phyloP scores from a whole-genome alignment of 2,329 filamentous ascomycete species.

The Microcyclosporella mali region DNA sequence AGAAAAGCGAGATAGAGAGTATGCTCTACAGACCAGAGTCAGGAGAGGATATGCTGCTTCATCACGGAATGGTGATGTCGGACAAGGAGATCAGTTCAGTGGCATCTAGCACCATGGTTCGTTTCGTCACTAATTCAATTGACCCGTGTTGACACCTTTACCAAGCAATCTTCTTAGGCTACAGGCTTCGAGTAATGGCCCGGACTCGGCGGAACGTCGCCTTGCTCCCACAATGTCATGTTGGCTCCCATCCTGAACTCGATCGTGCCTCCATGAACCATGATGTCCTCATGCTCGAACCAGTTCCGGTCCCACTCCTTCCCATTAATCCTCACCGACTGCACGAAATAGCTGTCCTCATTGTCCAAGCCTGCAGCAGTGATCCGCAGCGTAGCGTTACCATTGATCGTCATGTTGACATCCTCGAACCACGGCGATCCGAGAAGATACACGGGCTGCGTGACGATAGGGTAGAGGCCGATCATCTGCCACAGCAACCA shows the following conservation, averaged over 20 bases:
- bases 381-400: conserved; percentile 40
- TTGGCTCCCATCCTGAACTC: conserved; percentile 44
- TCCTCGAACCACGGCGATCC: conserved; percentile 23
- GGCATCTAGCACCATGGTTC: too few relatives aligned
- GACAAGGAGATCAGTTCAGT: conserved; percentile 23
- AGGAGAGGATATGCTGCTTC: conserved; percentile 16
- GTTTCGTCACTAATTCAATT: too few relatives aligned
- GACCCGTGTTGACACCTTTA: too few relatives aligned
- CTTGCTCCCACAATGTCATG: conserved; percentile 42
- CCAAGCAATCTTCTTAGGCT: too few relatives aligned
- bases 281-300: conserved; percentile 49
- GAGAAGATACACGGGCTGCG: conserved; percentile 32
- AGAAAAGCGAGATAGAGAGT: conserved; percentile 38
- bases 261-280: conserved; percentile 41
- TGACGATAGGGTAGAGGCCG: conserved; percentile 30
- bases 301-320: conserved; percentile 49
- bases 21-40: conserved; percentile 7
- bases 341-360: conserved; percentile 46
- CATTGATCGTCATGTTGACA: conserved; percentile 28
- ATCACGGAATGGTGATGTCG: conserved; percentile 19
- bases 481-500: conserved; percentile 32
- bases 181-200: conserved; percentile 30
- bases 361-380: conserved; percentile 39
- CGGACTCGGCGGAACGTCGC: conserved; percentile 46
- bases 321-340: conserved; percentile 50